Evolutionary conservation across 2,329 filamentous ascomycete genomes (phyloP).

Genomic region (Mollisia scopiformis): DNA sequence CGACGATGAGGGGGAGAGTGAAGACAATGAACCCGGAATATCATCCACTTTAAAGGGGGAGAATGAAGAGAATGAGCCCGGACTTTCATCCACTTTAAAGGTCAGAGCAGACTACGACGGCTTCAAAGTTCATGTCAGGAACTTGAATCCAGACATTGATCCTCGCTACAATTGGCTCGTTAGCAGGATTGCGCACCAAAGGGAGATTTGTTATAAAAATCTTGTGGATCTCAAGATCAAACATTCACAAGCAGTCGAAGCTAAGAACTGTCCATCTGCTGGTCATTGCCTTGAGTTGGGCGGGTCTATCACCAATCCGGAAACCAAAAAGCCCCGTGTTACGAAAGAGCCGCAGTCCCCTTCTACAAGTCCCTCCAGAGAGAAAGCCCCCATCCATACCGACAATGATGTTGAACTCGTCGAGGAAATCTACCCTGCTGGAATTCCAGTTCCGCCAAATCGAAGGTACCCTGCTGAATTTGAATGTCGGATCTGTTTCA

Average conservation of each 20-base stretch:
- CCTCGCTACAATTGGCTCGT: slow-evolving; percentile 64
- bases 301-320: slow-evolving; percentile 65
- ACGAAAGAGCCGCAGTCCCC: too few relatives aligned
- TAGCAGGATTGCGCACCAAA: slow-evolving; percentile 81
- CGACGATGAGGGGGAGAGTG: background rate
- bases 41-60: background rate
- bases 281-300: slow-evolving; percentile 67
- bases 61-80: background rate
- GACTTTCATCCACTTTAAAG: too few relatives aligned
- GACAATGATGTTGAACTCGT: slow-evolving; percentile 70
- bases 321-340: slow-evolving; percentile 60
- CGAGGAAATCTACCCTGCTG: slow-evolving; percentile 76
- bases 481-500: slow-evolving; percentile 87
- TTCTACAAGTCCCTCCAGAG: too few relatives aligned
- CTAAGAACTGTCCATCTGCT: slow-evolving; percentile 61
- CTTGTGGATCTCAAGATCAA: slow-evolving; percentile 71
- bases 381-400: slow-evolving; percentile 53
- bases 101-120: slow-evolving; percentile 70
- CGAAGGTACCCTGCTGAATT: slow-evolving; percentile 80
- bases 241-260: slow-evolving; percentile 64
- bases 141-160: slow-evolving; percentile 73
- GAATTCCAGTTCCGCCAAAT: slow-evolving; percentile 82
- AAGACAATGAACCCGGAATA: background rate
- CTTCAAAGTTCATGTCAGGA: slow-evolving; percentile 74
- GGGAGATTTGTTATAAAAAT: slow-evolving; percentile 73